Evolutionary conservation across 768 basidiomycete genomes (phyloP), one percentile per base, ranked within the genome.

Genomic region (Suillus weaverae): DNA sequence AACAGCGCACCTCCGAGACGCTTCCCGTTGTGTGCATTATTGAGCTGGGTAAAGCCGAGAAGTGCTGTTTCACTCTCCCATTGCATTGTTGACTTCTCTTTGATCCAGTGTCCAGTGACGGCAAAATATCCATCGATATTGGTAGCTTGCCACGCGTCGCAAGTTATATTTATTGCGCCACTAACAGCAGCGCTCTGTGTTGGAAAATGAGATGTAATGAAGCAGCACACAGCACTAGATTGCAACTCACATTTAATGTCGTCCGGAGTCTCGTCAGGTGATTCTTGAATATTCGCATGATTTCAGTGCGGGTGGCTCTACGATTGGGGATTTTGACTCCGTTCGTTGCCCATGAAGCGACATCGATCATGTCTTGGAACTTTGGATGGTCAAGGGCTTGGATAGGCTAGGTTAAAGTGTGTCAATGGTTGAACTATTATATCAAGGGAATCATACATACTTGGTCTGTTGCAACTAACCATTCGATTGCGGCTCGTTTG

Each of bases 381-480:
- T 64, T 48, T 0, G 72, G 74, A 56, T 81, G 73, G 9, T 79
- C 70, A 13, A 78, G 64, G 0, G 73, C 71, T 43, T 66, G 62
- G 36, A 73, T 48, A 32, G 72, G 71, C 71, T 72, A 39, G 33
- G 8, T 60, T 0, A 60, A 38, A 8, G 30, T 36, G 14, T 26
- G 59, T 60, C 48, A 50, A 50, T 50, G 48, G 48, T 50, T 6
- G 7, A 14, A 50, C 48, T 50, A 48, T 48, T 48, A 48, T 13
- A 26, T 48, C 48, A 48, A 48, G 48, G 2, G 6, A 26, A 65
- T 51, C 80, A 82, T 22, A 50, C 48, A 16, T 63, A 80, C 79
- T 74, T 81, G 79, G 66, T 81, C 73, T 11, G 78, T 81, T n/a
- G 69, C 69, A 33, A 78, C 68, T 7, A 81, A 67, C 79, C 81